A percentile compares a stretch with the other conserved stretches of the same genome.
Evolutionary conservation across 148 eudicot genomes (phyloP).

Genomic region (Hydrangea macrophylla): DNA sequence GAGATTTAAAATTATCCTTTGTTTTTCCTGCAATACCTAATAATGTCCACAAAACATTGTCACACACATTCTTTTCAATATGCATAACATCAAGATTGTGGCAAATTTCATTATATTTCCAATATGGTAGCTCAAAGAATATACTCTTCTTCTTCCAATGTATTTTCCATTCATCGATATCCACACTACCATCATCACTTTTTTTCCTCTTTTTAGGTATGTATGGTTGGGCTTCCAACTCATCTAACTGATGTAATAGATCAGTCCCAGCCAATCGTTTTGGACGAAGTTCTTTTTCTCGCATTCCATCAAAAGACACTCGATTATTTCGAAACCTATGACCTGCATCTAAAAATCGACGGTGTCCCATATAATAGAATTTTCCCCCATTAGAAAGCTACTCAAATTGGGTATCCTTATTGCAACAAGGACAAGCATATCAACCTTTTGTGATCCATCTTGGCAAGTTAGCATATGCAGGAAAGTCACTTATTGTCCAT

Average conservation of each 20-base stretch:
- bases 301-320: constrained; percentile 11
- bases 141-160: constrained; percentile 15
- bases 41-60: constrained; percentile 19
- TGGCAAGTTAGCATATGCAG: not conserved
- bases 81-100: too few relatives aligned
- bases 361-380: constrained; percentile 15
- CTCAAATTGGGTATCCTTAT: not conserved
- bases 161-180: not conserved
- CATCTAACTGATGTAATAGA: not conserved
- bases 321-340: not conserved
- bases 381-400: not conserved
- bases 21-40: constrained; percentile 8
- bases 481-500: constrained; percentile 15
- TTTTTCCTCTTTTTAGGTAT: not conserved
- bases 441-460: constrained; percentile 22
- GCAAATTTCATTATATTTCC: not conserved
- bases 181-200: not conserved
- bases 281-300: not conserved
- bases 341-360: constrained; percentile 8
- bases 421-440: constrained; percentile 21
- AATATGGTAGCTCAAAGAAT: constrained; percentile 16
- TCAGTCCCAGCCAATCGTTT: not conserved
- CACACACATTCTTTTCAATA: constrained; percentile 15
- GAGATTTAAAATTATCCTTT: constrained; percentile 13
- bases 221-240: not conserved